These are phyloP conservation scores for Dioscorea dumetorum DNA, from an alignment of 106 monocot genomes.

Conservation along the genomic window DNA sequence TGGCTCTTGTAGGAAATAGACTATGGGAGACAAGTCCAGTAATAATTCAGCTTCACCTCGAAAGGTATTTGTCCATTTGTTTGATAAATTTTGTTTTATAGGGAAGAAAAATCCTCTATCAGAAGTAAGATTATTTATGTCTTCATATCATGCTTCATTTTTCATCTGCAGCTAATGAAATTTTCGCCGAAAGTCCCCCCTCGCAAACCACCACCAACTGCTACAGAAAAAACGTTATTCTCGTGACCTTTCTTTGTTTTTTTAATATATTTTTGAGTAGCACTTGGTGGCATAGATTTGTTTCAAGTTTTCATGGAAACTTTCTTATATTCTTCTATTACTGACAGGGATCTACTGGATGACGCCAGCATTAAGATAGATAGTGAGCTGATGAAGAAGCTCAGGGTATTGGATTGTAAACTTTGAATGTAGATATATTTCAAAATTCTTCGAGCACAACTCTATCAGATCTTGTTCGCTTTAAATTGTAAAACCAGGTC, in stretches of 20 bases:
- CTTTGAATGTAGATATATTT: neutral
- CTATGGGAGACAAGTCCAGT: slow-evolving; percentile 4
- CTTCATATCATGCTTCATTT: neutral
- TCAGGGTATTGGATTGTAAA: neutral
- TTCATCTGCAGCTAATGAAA: slow-evolving; percentile 3
- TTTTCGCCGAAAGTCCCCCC: slow-evolving; percentile 5
- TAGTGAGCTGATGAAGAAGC: neutral
- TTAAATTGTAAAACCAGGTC: too few species aligned
- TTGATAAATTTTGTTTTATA: neutral
- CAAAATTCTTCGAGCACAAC: neutral
- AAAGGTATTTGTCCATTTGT: neutral
- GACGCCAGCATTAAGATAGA: neutral
- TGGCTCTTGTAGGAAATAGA: too few species aligned
- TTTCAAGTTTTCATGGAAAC: neutral
- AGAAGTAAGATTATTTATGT: neutral
- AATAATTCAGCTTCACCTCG: neutral
- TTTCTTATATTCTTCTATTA: neutral
- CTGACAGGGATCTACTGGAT: neutral
- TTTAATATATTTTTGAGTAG: too few species aligned
- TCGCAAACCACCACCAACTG: neutral
- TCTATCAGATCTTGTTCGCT: neutral
- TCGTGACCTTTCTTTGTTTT: too few species aligned
- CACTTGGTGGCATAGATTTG: too few species aligned
- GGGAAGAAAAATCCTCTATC: neutral
- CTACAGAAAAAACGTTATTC: neutral